phyloP scores from a whole-genome alignment of 163 green algal species.

The Trebouxiophyceae sp. region DNA sequence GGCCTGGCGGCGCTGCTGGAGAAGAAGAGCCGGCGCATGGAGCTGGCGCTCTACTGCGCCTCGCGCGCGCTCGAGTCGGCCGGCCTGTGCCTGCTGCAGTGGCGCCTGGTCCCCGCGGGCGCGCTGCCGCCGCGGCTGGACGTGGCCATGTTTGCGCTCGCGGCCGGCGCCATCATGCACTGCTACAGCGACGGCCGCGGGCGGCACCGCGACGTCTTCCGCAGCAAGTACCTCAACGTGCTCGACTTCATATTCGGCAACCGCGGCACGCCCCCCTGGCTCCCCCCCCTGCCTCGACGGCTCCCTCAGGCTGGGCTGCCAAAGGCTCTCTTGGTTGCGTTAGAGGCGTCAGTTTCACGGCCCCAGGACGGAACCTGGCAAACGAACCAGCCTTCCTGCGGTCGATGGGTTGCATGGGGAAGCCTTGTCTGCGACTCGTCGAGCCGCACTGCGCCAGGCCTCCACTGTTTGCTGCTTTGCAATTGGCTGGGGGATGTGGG shows the following conservation, averaged over 20 bases:
- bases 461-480: too few relatives aligned
- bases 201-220: conserved; percentile 52
- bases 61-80: conserved; percentile 47
- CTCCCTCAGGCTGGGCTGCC: too few relatives aligned
- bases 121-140: conserved; percentile 46
- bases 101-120: conserved; percentile 3
- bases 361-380: too few relatives aligned
- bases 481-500: too few relatives aligned
- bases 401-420: too few relatives aligned
- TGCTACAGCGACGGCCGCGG: conserved; percentile 72
- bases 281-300: too few relatives aligned
- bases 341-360: too few relatives aligned
- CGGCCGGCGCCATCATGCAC: conserved; percentile 80
- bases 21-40: conserved; percentile 93
- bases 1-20: conserved; percentile 82
- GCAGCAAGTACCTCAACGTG: conserved; percentile 79
- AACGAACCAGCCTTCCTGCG: too few relatives aligned
- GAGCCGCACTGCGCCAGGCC: too few relatives aligned
- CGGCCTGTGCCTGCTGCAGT: conserved; percentile 26
- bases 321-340: too few relatives aligned
- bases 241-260: conserved; percentile 88
- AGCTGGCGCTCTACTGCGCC: conserved; percentile 89
- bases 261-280: conserved; percentile 26
- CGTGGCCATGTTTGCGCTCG: conserved; percentile 70
- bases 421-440: too few relatives aligned